Conservation (phyloP, 176 grass and related monocot species). For the Coix lacrymajobi region DNA sequence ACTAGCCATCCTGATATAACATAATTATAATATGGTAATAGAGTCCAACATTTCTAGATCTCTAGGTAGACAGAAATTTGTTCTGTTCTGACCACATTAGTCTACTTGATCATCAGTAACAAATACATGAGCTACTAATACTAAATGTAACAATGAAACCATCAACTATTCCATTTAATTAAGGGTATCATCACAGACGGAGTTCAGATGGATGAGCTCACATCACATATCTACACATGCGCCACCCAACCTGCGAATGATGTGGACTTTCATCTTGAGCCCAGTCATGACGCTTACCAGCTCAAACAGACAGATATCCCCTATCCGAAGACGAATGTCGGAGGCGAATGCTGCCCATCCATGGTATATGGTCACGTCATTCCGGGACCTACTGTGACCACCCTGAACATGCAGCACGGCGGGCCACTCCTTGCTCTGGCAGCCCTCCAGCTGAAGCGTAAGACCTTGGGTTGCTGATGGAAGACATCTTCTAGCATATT, state of each 20-base stretch:
- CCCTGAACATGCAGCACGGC: not conserved
- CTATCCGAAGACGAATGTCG: not conserved
- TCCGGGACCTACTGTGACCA: not conserved
- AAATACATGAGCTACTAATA: too few species aligned
- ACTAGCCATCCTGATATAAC: not conserved
- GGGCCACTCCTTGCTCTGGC: not conserved
- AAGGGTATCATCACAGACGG: not conserved
- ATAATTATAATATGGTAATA: not conserved
- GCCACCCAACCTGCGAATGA: not conserved
- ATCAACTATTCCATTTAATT: too few species aligned
- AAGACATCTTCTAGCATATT: not conserved
- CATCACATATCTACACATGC: not conserved
- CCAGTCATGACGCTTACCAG: not conserved
- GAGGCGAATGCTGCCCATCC: not conserved
- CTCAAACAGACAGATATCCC: not conserved
- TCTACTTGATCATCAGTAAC: not conserved
- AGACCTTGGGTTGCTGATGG: not conserved
- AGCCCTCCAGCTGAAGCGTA: not conserved
- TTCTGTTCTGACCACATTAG: not conserved
- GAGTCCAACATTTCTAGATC: not conserved
- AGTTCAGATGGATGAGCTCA: not conserved
- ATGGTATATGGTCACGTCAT: not conserved
- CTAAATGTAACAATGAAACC: too few species aligned
- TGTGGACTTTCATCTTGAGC: not conserved
- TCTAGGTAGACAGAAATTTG: too few species aligned